These are phyloP conservation scores for Ogataea nakhonphanomensis DNA, from an alignment of 805 yeast genomes.

Conservation along the genomic window DNA sequence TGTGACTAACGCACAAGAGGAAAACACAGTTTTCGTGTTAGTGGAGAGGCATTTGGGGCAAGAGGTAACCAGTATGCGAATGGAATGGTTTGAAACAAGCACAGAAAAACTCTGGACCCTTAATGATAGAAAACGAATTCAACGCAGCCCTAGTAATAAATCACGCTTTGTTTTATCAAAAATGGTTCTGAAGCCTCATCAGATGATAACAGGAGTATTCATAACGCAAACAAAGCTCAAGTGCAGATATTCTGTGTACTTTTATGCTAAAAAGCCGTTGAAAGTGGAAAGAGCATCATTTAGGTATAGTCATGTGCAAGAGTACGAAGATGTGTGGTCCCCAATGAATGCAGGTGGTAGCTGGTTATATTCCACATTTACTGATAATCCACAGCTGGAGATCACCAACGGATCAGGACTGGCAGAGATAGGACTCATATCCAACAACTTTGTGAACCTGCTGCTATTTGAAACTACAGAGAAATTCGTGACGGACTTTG, in stretches of 20 bases:
- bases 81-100: conserved; percentile 27
- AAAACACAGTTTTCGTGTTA: conserved; percentile 42
- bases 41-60: conserved; percentile 46
- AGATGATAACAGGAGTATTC: conserved; percentile 22
- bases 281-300: conserved; percentile 8
- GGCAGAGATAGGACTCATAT: conserved; percentile 1
- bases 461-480: conserved; percentile 43
- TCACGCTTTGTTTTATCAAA: conserved; percentile 32
- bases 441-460: conserved; percentile 31
- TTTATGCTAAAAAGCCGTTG: conserved; percentile 8
- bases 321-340: conserved; percentile 44
- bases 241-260: conserved; percentile 10
- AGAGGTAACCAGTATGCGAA: conserved; percentile 12
- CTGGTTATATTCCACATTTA: conserved; percentile 44
- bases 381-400: conserved; percentile 54
- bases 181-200: conserved; percentile 18
- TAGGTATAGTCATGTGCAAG: conserved; percentile 19
- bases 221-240: conserved; percentile 7
- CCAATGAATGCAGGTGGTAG: conserved; percentile 49
- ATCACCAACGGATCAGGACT: conserved; percentile 13
- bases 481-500: conserved; percentile 25
- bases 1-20: conserved; percentile 33
- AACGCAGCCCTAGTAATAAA: conserved; percentile 25
- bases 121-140: conserved; percentile 3
- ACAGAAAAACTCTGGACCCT: conserved; percentile 30